Evolutionary conservation across 345 rosid genomes (phyloP).

Genomic region (Camelina sativa): DNA sequence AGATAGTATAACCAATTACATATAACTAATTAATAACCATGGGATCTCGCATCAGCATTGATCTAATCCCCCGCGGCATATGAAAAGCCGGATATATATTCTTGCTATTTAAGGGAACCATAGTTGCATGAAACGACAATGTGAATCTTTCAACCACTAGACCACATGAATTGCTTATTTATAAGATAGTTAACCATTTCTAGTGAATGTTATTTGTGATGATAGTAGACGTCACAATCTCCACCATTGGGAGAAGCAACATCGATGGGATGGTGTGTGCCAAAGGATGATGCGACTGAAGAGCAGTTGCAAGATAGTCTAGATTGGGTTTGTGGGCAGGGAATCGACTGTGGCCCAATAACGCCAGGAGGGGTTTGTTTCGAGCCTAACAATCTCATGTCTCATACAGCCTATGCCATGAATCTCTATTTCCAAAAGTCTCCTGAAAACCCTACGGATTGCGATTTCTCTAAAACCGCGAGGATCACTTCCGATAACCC

Average conservation of each 20-base stretch:
- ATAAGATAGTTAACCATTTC: constrained; percentile 1
- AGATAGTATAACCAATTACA: constrained; percentile 5
- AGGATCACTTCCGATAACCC: constrained; percentile 66
- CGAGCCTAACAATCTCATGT: constrained; percentile 67
- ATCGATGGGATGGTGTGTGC: constrained; percentile 67
- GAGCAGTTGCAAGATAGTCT: constrained; percentile 71
- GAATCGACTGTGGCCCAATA: constrained; percentile 63
- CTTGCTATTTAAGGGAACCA: background rate
- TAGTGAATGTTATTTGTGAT: constrained; percentile 2
- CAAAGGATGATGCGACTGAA: constrained; percentile 55
- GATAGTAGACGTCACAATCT: constrained; percentile 34
- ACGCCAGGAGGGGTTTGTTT: constrained; percentile 79
- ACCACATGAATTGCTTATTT: background rate
- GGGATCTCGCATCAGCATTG: background rate
- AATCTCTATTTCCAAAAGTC: constrained; percentile 69
- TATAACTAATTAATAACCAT: background rate
- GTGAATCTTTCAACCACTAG: background rate
- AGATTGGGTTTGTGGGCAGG: constrained; percentile 75
- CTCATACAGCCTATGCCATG: constrained; percentile 86
- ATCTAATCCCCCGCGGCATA: background rate
- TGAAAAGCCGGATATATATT: background rate
- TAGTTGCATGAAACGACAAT: background rate
- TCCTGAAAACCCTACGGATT: constrained; percentile 55
- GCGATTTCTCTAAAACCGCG: constrained; percentile 78
- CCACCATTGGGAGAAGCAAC: constrained; percentile 42